Evolutionary conservation across 345 rosid genomes (phyloP), one percentile per base, ranked within the genome.

Genomic region (Sisymbrium irio): DNA sequence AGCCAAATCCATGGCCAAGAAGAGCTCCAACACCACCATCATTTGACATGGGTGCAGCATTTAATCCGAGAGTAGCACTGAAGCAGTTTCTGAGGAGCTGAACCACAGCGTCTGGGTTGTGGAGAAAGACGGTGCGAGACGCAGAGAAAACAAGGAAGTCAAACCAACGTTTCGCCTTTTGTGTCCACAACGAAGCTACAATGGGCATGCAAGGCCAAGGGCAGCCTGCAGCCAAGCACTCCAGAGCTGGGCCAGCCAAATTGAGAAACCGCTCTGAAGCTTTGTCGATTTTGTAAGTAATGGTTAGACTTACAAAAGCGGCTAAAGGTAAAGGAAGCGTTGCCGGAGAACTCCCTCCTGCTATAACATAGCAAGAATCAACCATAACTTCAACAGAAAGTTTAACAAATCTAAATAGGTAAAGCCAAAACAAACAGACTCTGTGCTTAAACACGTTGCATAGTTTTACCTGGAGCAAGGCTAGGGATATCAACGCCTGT

Each of bases 181-280:
- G 99, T 51, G 97, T 84, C 99, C 98, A 95, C 20, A 95, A 71
- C 19, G 99, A 88, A 56, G 94, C 83, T 72, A 95, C 88, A 19
- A 95, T 89, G 10, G 99, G 97, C 98, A 92, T 85, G 87, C 96
- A 90, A 62, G 99, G 99, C 99, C 99, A 95, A 5, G 97, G 99
- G 70, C 98, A 95, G 66, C 93, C 88, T 53, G 98, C 91, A 71
- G 97, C 96, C 62, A 95, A 91, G 80, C 88, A 78, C 78, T 82
- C 97, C 80, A 95, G 70, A 49, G 98, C 92, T 51, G 97, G 97
- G 65, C 88, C 98, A 74, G 97, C 86, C 64, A 95, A 75, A 77
- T 86, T 87, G 66, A 95, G 96, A 78, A 81, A 86, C 66, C 96
- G 79, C 65, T 95, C 96, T 7, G 97, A 90, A 49, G 78, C 86